Evolutionary conservation across 2,329 filamentous ascomycete genomes (phyloP), one percentile per base, ranked within the genome.

Genomic region (Gnomoniopsis sp.): DNA sequence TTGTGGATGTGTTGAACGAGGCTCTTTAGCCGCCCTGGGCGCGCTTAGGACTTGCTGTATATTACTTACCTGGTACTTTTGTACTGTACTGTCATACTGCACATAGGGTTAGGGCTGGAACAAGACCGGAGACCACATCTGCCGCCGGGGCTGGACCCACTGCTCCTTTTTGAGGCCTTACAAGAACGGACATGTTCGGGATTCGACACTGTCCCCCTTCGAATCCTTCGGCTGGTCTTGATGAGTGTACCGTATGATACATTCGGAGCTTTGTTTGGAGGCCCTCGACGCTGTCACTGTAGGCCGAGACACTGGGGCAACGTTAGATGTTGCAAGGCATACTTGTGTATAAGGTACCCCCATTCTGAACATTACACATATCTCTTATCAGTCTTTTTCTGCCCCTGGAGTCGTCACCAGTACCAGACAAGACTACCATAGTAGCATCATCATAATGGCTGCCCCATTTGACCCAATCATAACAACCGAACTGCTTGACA

Each of bases 401-500:
- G 4, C 26, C 8, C 26, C 26, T 30, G 26, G 26, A 30, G 8
- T 8, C 8, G 26, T 30, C 26, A 8, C 8, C 4, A 30, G 14
- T 8, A 12, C n/a, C 8, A 33, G 19, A 49, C n/a, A 19, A n/a
- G 30, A 3, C n/a, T n/a, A n/a, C n/a, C n/a, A n/a, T n/a, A n/a
- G n/a, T n/a, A n/a, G n/a, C n/a, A 21, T 26, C 7, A 17, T 22
- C 17, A 54, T 10, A 14, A 63, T 66, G 62, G 51, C 63, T 44
- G 53, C 62, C 15, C 38, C 49, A 17, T 47, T 63, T n/a, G 64
- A 68, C 6, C 58, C 69, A 26, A 61, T 77, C 49, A 60, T 78
- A 44, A 78, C 78, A 7, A 73, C 77, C 4, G 62, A 70, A 2
- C 65, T 82, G 14, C 67, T 82, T 11, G 67, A 71, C 6, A 72